Evolutionary conservation across 495 filamentous ascomycete genomes (phyloP).

Genomic region (Aspergillus avenaceus): DNA sequence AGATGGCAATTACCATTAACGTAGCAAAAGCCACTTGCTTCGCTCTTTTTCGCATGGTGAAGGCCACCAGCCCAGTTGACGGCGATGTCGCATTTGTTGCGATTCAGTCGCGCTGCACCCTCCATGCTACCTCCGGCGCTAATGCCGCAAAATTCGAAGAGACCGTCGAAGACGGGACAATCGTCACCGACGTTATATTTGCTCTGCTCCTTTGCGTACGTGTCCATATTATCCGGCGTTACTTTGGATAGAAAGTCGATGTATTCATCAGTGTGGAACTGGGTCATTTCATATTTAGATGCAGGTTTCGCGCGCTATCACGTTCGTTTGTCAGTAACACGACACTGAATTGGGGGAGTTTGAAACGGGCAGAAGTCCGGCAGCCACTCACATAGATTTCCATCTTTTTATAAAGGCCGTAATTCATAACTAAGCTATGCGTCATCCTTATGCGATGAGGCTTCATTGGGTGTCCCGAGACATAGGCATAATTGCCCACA

Average conservation of each 20-base stretch:
- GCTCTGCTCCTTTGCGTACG: constrained; percentile 83
- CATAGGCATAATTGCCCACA: constrained; percentile 96
- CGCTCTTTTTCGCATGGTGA: constrained; percentile 95
- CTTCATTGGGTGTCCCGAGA: constrained; percentile 99
- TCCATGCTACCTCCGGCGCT: constrained; percentile 98
- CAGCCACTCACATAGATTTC: constrained; percentile 88
- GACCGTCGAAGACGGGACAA: constrained; percentile 94
- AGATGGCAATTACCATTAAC: constrained; percentile 68
- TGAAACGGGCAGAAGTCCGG: not conserved
- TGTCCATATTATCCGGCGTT: constrained; percentile 98
- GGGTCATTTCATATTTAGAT: constrained; percentile 95
- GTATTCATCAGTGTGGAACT: constrained; percentile 99
- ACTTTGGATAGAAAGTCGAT: constrained; percentile 96
- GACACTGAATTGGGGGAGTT: not conserved
- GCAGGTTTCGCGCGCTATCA: constrained; percentile 91
- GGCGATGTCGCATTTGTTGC: constrained; percentile 93
- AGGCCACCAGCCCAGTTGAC: constrained; percentile 97
- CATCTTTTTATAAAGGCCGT: constrained; percentile 96
- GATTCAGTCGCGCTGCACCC: constrained; percentile 85
- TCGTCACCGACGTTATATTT: constrained; percentile 99
- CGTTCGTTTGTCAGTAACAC: constrained; percentile 21
- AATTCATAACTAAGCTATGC: constrained; percentile 98
- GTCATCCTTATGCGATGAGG: constrained; percentile 96
- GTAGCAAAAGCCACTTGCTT: constrained; percentile 97
- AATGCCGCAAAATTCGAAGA: constrained; percentile 98